Evolutionary conservation across 805 yeast genomes (phyloP).

Genomic region (Schwanniomyces polymorphus): DNA sequence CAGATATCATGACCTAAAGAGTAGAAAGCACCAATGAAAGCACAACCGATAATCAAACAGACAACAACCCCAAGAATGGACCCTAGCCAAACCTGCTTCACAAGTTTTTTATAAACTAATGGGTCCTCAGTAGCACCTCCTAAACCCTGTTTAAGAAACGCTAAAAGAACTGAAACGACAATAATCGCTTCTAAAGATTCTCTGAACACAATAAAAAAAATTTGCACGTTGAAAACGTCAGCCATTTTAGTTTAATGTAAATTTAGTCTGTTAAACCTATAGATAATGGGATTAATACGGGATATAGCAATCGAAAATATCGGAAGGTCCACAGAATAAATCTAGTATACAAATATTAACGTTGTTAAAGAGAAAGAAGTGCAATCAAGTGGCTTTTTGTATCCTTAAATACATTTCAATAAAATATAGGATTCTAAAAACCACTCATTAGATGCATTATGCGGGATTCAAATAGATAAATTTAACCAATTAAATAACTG

Average conservation of each 20-base stretch:
- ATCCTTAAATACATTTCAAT: not conserved
- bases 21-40: conserved; percentile 92
- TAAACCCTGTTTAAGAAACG: conserved; percentile 88
- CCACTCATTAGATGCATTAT: not conserved
- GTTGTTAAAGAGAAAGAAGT: not conserved
- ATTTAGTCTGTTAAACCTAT: not conserved
- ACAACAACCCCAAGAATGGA: conserved; percentile 67
- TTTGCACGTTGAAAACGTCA: conserved; percentile 66
- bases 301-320: not conserved
- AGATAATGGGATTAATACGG: not conserved
- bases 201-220: conserved; percentile 89
- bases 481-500: not conserved
- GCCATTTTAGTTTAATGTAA: conserved; percentile 5
- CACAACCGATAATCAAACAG: conserved; percentile 86
- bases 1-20: conserved; percentile 79
- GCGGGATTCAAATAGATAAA: not conserved
- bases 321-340: not conserved
- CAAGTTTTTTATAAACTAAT: conserved; percentile 56
- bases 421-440: not conserved
- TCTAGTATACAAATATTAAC: not conserved
- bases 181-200: conserved; percentile 92
- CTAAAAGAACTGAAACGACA: conserved; percentile 85
- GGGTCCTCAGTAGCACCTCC: conserved; percentile 53
- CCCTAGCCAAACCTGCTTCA: conserved; percentile 88
- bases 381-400: not conserved